Base-by-base conservation (phyloP, 345 rosid genomes). In the Viola odorata region DNA sequence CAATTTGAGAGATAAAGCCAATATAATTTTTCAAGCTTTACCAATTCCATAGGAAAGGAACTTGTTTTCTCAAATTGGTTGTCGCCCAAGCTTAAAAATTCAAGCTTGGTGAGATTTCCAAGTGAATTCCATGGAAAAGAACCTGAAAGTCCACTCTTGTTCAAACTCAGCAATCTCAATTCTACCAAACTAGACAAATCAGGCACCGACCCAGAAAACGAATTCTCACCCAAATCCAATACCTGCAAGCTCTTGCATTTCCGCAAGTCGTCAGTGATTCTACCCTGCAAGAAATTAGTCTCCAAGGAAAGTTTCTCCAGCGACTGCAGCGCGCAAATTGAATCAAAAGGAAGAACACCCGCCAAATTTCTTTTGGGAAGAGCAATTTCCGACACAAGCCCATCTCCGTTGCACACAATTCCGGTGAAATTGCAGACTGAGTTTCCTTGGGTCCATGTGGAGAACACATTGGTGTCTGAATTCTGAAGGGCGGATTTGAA, bases 11-110 rank as follows among this genome's bases (percentile, higher is more conserved):
- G 71, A 55, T 86, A 91, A 58, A 89, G 68, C 95, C 92, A 85
- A 39, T 73, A 67, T 69, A 91, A 60, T 32, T 73, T 78, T 4
- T 78, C 66, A 58, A 91, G 82, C 61, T 66, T 80, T 8, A 74
- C 11, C 38, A 87, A 69, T 72, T 84, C 96, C 54, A 4, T 3
- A 0, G 98, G 92, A 61, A 89, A 87, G 10, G 82, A 82, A 61
- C 50, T 63, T 11, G 70, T 64, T 7, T 68, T 54, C 41, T 72
- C 73, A 42, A 91, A 85, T 9, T 58, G 73, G 45, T 87, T 91
- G 73, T 91, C 96, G 8, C 96, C 95, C 1, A 89, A 69, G 77
- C 96, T 91, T 63, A 91, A 62, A 66, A 84, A 85, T 41, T 62
- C 45, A 41, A 91, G 78, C 57, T 71, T 69, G 16, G 80, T 72